Base-by-base conservation (phyloP, 805 yeast species). In the Yamadazyma philogaea region DNA sequence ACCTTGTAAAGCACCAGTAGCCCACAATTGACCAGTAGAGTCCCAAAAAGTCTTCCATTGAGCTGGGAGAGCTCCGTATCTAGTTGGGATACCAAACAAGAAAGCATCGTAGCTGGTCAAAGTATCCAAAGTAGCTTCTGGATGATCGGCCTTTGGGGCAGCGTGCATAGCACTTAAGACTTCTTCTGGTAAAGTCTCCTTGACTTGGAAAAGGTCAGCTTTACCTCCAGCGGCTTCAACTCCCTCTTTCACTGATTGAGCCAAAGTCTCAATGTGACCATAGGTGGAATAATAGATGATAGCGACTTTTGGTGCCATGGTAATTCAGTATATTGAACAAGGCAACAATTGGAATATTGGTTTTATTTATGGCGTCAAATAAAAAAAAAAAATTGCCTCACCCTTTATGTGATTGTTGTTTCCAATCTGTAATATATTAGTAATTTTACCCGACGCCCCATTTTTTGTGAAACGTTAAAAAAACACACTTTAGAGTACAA, bases 21-120 rank as follows among this genome's bases (percentile, higher is more conserved):
- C 84, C 95, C 95, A 87, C 45, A 84, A 64, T 7, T 78, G 77
- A 46, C 93, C 93, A 32, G 93, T 85, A 39, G 73, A 64, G 57
- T 84, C 95, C 85, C 89, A 82, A 70, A 86, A 87, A 7, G 82
- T 59, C 54, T 80, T 75, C 79, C 84, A 82, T 67, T 87, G 95
- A 28, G 86, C 77, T 40, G 95, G 90, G 61, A 79, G 68, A 59
- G 74, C 77, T 53, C 95, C 95, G 60, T 58, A 87, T 63, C 95
- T 76, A 22, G 95, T 84, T 50, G 95, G 95, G 45, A 86, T 62
- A 52, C 96, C 95, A 52, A 87, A 82, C 50, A 87, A 53, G 62
- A 84, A 82, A 11, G 81, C 88, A 58, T 87, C 95, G 65, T 82
- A 84, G 45, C 76, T 67, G 18, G 64, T 64, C 55, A 87, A 71